phyloP scores from a whole-genome alignment of 768 basidiomycete species.

The Suillus brevipes region DNA sequence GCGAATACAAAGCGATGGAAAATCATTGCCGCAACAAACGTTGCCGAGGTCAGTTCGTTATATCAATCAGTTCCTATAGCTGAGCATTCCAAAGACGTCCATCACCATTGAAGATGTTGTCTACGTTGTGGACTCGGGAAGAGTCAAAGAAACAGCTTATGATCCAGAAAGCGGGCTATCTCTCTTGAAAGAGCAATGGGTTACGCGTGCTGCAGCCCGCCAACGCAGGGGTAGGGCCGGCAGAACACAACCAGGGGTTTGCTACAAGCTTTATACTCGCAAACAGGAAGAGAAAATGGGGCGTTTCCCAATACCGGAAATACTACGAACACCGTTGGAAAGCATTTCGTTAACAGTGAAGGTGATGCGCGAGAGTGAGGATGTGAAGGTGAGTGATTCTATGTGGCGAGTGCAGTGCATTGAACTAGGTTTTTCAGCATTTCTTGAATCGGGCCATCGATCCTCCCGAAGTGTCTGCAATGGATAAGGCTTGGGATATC shows the following conservation, averaged over 20 bases:
- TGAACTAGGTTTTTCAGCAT: conserved; percentile 34
- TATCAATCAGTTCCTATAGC: not conserved
- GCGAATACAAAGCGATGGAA: conserved; percentile 66
- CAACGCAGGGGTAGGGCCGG: conserved; percentile 92
- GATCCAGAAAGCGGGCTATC: conserved; percentile 75
- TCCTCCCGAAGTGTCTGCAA: conserved; percentile 73
- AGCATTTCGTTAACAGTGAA: conserved; percentile 81
- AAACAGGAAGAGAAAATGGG: conserved; percentile 69
- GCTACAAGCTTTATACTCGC: conserved; percentile 86
- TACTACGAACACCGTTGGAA: conserved; percentile 83
- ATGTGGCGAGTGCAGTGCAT: conserved; percentile 8
- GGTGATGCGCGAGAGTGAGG: conserved; percentile 70
- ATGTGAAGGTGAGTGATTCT: conserved; percentile 60
- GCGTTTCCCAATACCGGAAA: conserved; percentile 82
- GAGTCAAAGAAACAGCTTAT: conserved; percentile 78
- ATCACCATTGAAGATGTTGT: conserved; percentile 90
- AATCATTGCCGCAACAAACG: conserved; percentile 87
- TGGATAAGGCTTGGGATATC: conserved; percentile 74
- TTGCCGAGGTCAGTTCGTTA: conserved; percentile 66
- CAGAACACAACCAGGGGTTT: conserved; percentile 76
- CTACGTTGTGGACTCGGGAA: conserved; percentile 83
- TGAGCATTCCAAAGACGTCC: conserved; percentile 57
- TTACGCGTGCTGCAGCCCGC: conserved; percentile 73
- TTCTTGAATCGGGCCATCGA: conserved; percentile 79
- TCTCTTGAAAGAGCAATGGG: conserved; percentile 75